Percentiles rank a stretch among this genome's conserved stretches.
Evolutionary conservation across 208 protist genomes (phyloP).

Genomic region (Acanthamoeba royreba): DNA sequence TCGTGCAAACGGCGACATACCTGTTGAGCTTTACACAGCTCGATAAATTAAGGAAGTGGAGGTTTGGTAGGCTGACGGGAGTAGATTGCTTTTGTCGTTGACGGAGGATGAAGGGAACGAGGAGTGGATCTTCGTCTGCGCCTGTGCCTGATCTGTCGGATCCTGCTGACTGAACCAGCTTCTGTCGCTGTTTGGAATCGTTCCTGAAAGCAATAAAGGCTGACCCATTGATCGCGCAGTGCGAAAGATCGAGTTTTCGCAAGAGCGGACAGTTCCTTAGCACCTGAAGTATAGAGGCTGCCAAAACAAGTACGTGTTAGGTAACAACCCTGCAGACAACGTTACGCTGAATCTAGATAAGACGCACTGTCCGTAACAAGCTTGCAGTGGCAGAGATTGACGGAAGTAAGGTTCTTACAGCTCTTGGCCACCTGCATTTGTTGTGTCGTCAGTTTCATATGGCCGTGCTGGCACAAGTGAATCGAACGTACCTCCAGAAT

Average conservation of each 20-base stretch:
- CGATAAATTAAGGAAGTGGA: neutral
- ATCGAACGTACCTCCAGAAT: neutral
- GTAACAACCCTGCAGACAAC: neutral
- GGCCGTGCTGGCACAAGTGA: no score
- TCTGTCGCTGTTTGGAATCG: neutral
- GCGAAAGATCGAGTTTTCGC: neutral
- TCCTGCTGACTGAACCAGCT: no score
- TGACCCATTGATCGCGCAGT: no score
- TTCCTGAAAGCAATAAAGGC: no score
- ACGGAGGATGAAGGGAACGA: neutral
- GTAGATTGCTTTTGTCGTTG: neutral
- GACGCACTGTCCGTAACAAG: neutral
- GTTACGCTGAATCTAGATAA: neutral
- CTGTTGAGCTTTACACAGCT: neutral
- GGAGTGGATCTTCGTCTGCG: no score
- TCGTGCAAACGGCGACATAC: neutral
- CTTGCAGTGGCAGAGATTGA: constrained; percentile 10
- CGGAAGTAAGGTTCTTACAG: neutral
- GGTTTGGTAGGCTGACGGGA: neutral
- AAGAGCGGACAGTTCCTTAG: neutral
- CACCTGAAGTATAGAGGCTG: neutral
- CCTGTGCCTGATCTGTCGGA: no score
- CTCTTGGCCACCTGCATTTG: neutral
- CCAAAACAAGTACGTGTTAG: neutral
- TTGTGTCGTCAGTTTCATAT: no score